These are phyloP conservation scores for Stevia rebaudiana DNA, from an alignment of 140 eudicot genomes.

Conservation along the genomic window DNA sequence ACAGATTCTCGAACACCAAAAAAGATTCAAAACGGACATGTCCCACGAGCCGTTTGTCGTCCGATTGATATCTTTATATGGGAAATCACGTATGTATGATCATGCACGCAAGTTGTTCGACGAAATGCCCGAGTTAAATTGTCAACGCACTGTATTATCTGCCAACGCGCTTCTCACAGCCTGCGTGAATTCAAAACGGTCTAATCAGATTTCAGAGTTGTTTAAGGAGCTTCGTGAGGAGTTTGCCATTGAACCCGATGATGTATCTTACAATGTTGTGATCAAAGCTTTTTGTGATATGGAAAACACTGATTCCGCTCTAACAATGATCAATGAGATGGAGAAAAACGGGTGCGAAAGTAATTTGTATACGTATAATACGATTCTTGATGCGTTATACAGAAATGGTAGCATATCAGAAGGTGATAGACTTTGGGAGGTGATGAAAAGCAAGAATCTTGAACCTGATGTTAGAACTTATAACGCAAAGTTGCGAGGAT, in stretches of 20 bases:
- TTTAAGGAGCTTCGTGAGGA: constrained; percentile 40
- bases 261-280: constrained; percentile 41
- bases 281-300: constrained; percentile 41
- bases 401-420: constrained; percentile 12
- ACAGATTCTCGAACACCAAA: constrained; percentile 50
- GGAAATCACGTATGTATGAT: constrained; percentile 47
- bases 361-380: constrained; percentile 31
- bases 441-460: constrained; percentile 41
- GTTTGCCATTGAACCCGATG: constrained; percentile 30
- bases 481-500: constrained; percentile 38
- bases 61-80: constrained; percentile 41
- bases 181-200: constrained; percentile 31
- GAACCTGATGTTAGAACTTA: constrained; percentile 41
- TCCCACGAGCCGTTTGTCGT: constrained; percentile 32
- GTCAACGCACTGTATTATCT: constrained; percentile 38
- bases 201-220: constrained; percentile 21
- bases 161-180: constrained; percentile 57
- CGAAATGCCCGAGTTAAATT: constrained; percentile 50
- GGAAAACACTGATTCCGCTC: constrained; percentile 39
- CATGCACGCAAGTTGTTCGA: constrained; percentile 60
- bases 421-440: constrained; percentile 45
- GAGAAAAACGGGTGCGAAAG: constrained; percentile 33
- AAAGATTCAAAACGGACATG: constrained; percentile 27
- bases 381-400: constrained; percentile 41
- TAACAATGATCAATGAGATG: constrained; percentile 32